A percentile compares a stretch with the other conserved stretches of the same genome.
Conservation (phyloP, 257 asterid species). For the Solanum lignicaule region DNA sequence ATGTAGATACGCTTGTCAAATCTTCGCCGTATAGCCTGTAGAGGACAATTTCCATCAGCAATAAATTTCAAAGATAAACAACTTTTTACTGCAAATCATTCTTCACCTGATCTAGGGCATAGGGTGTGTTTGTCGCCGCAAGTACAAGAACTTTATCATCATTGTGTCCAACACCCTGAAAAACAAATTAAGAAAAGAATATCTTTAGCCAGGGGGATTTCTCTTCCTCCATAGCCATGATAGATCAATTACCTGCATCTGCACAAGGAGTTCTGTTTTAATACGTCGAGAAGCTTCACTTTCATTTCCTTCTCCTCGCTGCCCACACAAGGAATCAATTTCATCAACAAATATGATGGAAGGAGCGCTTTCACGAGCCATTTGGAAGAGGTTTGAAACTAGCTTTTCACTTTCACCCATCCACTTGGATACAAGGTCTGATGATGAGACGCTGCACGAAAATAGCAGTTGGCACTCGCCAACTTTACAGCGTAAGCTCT, state of each 20-base stretch:
- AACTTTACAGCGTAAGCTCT: conserved; percentile 34
- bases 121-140: conserved; percentile 98
- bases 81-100: not conserved
- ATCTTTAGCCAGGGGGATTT: not conserved
- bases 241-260: conserved; percentile 77
- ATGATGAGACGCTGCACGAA: conserved; percentile 78
- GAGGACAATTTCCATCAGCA: not conserved
- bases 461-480: conserved; percentile 54
- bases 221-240: not conserved
- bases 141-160: conserved; percentile 98
- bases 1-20: conserved; percentile 96
- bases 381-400: conserved; percentile 90
- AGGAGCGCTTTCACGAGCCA: conserved; percentile 98
- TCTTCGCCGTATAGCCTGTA: conserved; percentile 86
- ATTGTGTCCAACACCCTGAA: conserved; percentile 92
- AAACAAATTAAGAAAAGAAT: not conserved
- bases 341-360: conserved; percentile 90
- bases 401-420: conserved; percentile 99
- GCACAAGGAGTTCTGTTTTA: conserved; percentile 92
- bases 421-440: conserved; percentile 99
- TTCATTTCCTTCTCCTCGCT: conserved; percentile 98
- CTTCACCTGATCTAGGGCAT: conserved; percentile 91
- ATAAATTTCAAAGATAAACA: not conserved
- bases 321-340: conserved; percentile 90
- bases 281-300: conserved; percentile 98